Base-by-base conservation (phyloP, 2,329 filamentous ascomycete species). In the Curvularia spicifera region DNA sequence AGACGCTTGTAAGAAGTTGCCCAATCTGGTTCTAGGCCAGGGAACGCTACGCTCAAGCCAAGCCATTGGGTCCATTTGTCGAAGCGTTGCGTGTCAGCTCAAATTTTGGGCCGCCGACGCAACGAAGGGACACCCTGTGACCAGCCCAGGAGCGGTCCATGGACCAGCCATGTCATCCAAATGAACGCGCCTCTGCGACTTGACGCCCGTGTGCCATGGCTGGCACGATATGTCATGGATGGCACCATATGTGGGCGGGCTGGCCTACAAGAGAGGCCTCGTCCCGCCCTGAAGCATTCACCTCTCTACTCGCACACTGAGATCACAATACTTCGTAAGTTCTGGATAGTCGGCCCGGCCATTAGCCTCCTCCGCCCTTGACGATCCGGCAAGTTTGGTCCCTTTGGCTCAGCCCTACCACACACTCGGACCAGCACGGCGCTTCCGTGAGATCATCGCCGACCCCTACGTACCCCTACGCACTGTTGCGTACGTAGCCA, bases 21-120 rank as follows among this genome's bases (percentile, higher is more conserved):
- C 62, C 57, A 55, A 55, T 53, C 59, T 52, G 46, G 53, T 60
- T 64, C 67, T 58, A 66, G 56, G 57, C 62, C 57, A 55, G 47
- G 44, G 54, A 54, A 52, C 63, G 66, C 66, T 67, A 65, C 61
- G 57, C 52, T 50, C 28, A 52, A 56, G 62, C 61, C 62, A 69
- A 65, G 60, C 63, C 43, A 52, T 44, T 47, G 50, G 57, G 53
- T 58, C 53, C 54, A 44, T 53, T 58, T 61, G 60, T 61, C 59
- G 60, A 61, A 64, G 60, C 50, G 58, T 63, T 68, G 69, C 67
- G 67, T 67, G 68, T 72, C 69, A 70, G 70, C 69, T 71, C 66
- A 59, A 69, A 64, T 60, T 59, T 61, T 64, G 57, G 63, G 63
- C 61, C 59, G 65, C 46, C 60, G 63, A 64, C 62, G 65, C 63